Percentiles rank a stretch among this genome's conserved stretches.
Evolutionary conservation across 176 grass and related monocot genomes (phyloP).

Genomic region (Cymbopogon citratus): DNA sequence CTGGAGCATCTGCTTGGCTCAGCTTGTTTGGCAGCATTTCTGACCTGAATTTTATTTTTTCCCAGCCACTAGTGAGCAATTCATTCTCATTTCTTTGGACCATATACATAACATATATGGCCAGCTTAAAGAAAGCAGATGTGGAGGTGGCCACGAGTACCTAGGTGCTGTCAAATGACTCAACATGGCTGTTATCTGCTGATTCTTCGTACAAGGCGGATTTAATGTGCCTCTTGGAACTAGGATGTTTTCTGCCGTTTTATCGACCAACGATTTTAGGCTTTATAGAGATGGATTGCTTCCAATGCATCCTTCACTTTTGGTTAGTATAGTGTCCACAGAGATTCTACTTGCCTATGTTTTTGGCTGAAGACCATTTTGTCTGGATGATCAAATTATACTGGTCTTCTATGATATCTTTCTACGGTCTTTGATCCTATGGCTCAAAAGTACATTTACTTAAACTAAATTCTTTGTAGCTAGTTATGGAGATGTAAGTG

Average conservation of each 20-base stretch:
- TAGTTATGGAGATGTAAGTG: constrained; percentile 3
- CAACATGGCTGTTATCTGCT: neutral
- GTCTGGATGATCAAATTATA: constrained; percentile 16
- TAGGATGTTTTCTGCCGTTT: neutral
- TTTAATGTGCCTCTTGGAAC: constrained; percentile 2
- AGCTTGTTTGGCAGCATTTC: neutral
- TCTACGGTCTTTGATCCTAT: neutral
- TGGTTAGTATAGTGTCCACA: constrained; percentile 22
- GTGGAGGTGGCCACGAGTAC: constrained; percentile 40
- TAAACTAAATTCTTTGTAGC: neutral
- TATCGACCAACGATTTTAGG: neutral
- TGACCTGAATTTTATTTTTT: constrained; percentile 17
- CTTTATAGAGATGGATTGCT: constrained; percentile 9
- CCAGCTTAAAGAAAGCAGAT: constrained; percentile 71
- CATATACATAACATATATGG: constrained; percentile 99
- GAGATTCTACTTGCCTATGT: neutral
- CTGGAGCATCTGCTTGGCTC: neutral
- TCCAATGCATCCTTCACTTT: neutral
- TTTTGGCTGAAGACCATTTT: constrained; percentile 14
- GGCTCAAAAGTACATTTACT: neutral
- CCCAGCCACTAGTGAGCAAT: constrained; percentile 92
- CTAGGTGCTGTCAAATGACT: constrained; percentile 25
- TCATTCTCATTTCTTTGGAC: constrained; percentile 97
- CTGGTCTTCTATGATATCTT: constrained; percentile 1
- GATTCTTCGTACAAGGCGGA: constrained; percentile 17